Conservation (phyloP, 108 stramenopile species). For the Cyclotella distinguenda region DNA sequence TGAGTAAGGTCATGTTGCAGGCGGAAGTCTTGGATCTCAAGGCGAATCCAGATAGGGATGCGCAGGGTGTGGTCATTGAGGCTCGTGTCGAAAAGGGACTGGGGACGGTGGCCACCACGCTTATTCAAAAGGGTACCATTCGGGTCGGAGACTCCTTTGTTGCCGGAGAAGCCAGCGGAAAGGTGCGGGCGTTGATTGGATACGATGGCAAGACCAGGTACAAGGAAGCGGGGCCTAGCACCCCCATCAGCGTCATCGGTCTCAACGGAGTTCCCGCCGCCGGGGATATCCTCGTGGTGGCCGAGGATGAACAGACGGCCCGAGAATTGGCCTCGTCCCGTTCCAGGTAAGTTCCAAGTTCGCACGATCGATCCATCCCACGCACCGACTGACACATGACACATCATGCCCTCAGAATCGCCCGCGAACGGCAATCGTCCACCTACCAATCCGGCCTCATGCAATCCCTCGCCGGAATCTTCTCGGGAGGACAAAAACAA, state of each 20-base stretch:
- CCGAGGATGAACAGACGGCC: conserved; percentile 79
- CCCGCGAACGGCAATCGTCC: conserved; percentile 66
- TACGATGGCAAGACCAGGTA: conserved; percentile 80
- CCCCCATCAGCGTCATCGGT: conserved; percentile 85
- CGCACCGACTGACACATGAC: too few relatives aligned
- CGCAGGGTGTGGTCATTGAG: conserved; percentile 94
- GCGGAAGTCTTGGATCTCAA: conserved; percentile 92
- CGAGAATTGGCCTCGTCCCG: conserved; percentile 75
- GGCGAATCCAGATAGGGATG: conserved; percentile 86
- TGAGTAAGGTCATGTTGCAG: conserved; percentile 93
- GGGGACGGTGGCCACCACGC: conserved; percentile 91
- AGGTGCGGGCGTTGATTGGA: conserved; percentile 82
- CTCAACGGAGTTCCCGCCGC: conserved; percentile 87
- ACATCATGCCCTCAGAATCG: conserved; percentile 50
- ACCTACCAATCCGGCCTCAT: conserved; percentile 84
- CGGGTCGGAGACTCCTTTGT: conserved; percentile 91
- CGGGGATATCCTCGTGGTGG: conserved; percentile 86
- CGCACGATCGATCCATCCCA: too few relatives aligned
- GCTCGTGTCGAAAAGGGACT: conserved; percentile 89
- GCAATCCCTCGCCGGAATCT: conserved; percentile 68
- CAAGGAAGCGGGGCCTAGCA: conserved; percentile 88
- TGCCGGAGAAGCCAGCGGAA: conserved; percentile 89
- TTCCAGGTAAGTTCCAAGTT: conserved; percentile 60
- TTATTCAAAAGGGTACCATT: conserved; percentile 96
- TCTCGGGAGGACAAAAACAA: conserved; percentile 74